Evolutionary conservation across 1,139 yeast species (phyloP).

Genomic region (Hanseniaspora sp.): DNA sequence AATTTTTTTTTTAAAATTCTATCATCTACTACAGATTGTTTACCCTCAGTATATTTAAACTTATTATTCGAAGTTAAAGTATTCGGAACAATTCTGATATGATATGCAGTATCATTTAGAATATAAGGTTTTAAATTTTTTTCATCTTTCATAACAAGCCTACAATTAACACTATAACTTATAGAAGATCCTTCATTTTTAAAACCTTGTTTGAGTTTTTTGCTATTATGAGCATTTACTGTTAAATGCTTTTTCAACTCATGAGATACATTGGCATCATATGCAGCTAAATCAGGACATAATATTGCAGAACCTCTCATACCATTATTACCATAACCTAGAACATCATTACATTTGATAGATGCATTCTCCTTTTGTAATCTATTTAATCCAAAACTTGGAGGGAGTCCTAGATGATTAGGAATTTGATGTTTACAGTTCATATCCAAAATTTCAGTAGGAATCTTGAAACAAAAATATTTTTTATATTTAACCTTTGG

Average conservation of each 20-base stretch:
- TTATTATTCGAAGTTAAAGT: conserved; percentile 7
- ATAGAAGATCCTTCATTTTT: conserved; percentile 6
- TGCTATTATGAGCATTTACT: not conserved
- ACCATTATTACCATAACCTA: conserved; percentile 36
- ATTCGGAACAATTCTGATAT: conserved; percentile 11
- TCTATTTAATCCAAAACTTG: conserved; percentile 50
- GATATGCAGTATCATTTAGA: conserved; percentile 21
- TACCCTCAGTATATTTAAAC: conserved; percentile 10
- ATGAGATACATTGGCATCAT: conserved; percentile 26
- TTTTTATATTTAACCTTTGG: conserved; percentile 49
- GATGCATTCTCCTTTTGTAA: conserved; percentile 27
- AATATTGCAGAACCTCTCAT: conserved; percentile 33
- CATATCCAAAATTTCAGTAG: conserved; percentile 46
- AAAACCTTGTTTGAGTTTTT: not conserved
- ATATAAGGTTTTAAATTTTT: conserved; percentile 19
- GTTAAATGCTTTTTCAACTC: conserved; percentile 28
- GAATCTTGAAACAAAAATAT: conserved; percentile 54
- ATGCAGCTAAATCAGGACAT: conserved; percentile 30
- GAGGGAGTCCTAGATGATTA: conserved; percentile 51
- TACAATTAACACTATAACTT: conserved; percentile 8
- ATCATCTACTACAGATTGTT: not conserved
- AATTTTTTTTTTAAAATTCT: not conserved
- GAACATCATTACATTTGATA: conserved; percentile 25
- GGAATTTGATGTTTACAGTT: conserved; percentile 44
- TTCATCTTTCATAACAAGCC: conserved; percentile 1